Evolutionary conservation across 1,139 yeast species (phyloP), one percentile per base, ranked within the genome.

Genomic region (Scheffersomyces titani): DNA sequence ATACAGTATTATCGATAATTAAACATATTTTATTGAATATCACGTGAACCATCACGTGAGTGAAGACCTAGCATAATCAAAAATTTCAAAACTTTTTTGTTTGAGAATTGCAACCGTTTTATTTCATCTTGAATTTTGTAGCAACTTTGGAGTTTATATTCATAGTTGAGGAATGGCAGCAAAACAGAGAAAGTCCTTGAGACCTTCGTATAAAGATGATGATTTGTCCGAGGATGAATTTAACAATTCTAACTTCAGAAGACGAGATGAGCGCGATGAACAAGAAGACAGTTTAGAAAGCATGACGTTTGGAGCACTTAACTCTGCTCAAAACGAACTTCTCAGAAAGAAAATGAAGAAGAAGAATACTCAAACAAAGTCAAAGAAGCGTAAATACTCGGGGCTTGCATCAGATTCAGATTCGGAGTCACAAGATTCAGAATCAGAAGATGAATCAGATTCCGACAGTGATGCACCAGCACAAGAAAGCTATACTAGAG

Each of bases 261-360:
- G 50, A 52, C 49, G 49, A 13, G 49, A 46, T 46, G 49, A 46
- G 46, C 46, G 46, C 52, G 70, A 70, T 50, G 64, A 70, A 30
- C 72, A 74, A 2, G 77, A 71, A 51, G 80, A 78, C 57, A 85
- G 76, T 47, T 55, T 79, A 59, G 66, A 72, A 18, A 49, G 58
- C 22, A 56, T 63, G 18, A 62, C 67, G 19, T 64, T 64, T 54
- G 67, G 62, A 2, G 63, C 67, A 4, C 57, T 64, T 46, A 63
- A 57, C 50, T 53, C 60, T 0, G 67, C 67, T 16, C 91, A 87
- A 65, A 72, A 74, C 47, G 74, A 81, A 63, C 55, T 87, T 50
- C 75, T 75, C 59, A 66, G 48, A 73, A 77, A 58, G 76, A 73
- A 24, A 57, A 57, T 44, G 62, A 65, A 51, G 22, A 20, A 44